These are phyloP conservation scores for Quercus robur DNA, from an alignment of 306 rosid genomes.

Conservation along the genomic window DNA sequence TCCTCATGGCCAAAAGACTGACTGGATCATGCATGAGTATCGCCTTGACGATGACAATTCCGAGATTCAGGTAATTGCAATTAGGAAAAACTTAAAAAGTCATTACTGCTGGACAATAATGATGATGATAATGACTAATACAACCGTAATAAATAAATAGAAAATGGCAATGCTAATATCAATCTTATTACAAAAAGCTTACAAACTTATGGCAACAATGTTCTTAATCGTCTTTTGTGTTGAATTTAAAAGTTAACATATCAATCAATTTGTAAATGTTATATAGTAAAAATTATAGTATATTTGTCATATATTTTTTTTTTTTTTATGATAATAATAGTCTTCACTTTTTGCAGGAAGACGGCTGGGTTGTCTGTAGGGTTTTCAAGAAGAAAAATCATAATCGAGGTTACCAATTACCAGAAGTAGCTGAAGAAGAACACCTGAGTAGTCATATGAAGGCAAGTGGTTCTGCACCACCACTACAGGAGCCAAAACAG, in stretches of 20 bases:
- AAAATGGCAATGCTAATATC: too few relatives aligned
- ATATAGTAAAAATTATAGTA: too few relatives aligned
- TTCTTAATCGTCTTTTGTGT: not conserved
- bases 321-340: too few relatives aligned
- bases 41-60: conserved; percentile 80
- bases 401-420: conserved; percentile 46
- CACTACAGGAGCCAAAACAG: conserved; percentile 48
- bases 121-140: too few relatives aligned
- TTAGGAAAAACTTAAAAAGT: too few relatives aligned
- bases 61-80: conserved; percentile 55
- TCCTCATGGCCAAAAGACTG: conserved; percentile 95
- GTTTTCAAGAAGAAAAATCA: conserved; percentile 86
- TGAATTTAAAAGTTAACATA: too few relatives aligned
- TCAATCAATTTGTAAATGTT: too few relatives aligned
- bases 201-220: not conserved
- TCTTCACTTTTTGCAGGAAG: conserved; percentile 53
- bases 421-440: conserved; percentile 47
- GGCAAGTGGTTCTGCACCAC: conserved; percentile 35
- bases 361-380: conserved; percentile 98
- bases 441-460: conserved; percentile 34
- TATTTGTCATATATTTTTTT: too few relatives aligned
- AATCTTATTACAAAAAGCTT: not conserved
- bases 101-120: too few relatives aligned
- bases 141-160: too few relatives aligned
- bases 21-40: conserved; percentile 99